phyloP scores from a whole-genome alignment of 2,329 filamentous ascomycete species.

The Cladosporium sp. region DNA sequence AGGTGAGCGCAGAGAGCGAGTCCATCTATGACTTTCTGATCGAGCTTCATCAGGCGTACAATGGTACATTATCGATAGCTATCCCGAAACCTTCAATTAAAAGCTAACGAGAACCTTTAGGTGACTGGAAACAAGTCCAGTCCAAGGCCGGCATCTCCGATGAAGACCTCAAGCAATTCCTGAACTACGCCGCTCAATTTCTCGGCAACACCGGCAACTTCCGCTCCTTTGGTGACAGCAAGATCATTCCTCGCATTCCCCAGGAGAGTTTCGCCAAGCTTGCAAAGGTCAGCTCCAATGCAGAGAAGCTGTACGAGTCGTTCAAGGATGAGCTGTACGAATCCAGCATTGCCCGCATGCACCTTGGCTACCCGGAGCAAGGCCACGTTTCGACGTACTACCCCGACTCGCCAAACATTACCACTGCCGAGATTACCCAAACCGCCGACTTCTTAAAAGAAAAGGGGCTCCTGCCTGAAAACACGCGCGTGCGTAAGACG shows the following conservation, averaged over 20 bases:
- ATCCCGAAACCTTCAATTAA: background rate
- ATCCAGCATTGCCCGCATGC: conserved; percentile 38
- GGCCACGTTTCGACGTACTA: conserved; percentile 48
- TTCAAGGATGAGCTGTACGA: conserved; percentile 42
- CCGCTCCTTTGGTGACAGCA: conserved; percentile 46
- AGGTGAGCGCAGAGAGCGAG: conserved; percentile 47
- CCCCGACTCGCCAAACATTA: conserved; percentile 43
- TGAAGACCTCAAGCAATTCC: conserved; percentile 34
- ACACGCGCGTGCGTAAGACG: conserved; percentile 44
- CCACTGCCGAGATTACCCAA: conserved; percentile 41
- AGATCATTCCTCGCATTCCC: conserved; percentile 46
- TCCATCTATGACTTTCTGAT: conserved; percentile 51
- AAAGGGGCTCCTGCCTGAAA: conserved; percentile 43
- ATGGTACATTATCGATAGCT: conserved; percentile 19
- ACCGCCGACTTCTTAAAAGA: conserved; percentile 43
- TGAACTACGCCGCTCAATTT: conserved; percentile 42
- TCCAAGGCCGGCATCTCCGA: conserved; percentile 38
- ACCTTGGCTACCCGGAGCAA: conserved; percentile 44
- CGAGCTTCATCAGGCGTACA: conserved; percentile 40
- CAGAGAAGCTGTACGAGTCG: conserved; percentile 35
- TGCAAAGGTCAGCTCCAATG: conserved; percentile 34
- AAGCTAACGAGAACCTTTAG: conserved; percentile 22
- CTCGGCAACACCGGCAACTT: conserved; percentile 51
- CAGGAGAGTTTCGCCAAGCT: conserved; percentile 39
- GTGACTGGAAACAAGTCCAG: conserved; percentile 43